A percentile compares a stretch with the other conserved stretches of the same genome.
phyloP scores from a whole-genome alignment of 2,329 filamentous ascomycete genomes.

The Magnaporthiopsis rhizophila region DNA sequence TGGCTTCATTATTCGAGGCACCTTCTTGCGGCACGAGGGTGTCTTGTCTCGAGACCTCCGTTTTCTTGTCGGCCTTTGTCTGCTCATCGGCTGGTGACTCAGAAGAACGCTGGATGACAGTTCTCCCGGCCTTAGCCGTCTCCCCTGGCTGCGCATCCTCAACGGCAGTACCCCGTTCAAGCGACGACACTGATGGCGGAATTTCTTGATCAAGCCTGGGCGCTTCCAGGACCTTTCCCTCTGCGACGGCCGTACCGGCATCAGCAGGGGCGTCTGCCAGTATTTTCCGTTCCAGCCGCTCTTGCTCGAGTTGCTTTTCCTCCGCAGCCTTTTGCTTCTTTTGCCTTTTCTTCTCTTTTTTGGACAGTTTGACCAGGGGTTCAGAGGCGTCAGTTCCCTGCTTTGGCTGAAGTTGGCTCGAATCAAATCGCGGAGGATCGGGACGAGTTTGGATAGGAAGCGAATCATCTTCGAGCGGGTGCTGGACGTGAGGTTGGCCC shows the following conservation, averaged over 20 bases:
- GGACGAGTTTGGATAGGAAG: neutral
- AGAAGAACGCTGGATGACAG: no score
- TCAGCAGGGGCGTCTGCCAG: neutral
- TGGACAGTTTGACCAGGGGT: slow-evolving; percentile 22
- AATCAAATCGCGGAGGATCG: neutral
- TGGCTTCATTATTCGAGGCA: neutral
- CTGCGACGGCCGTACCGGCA: neutral
- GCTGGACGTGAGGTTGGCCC: neutral
- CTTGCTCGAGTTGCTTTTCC: slow-evolving; percentile 24
- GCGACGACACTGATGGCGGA: neutral
- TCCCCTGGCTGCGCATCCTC: no score
- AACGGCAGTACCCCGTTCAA: neutral
- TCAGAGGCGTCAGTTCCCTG: slow-evolving; percentile 12
- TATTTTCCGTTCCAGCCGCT: neutral
- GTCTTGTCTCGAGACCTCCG: neutral
- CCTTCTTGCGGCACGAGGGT: neutral
- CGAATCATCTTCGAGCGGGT: neutral
- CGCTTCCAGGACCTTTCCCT: neutral
- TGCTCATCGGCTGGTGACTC: neutral
- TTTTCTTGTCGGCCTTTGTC: slow-evolving; percentile 6
- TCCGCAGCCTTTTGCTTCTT: slow-evolving; percentile 15
- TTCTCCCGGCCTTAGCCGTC: no score
- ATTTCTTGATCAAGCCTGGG: neutral
- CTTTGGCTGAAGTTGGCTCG: neutral
- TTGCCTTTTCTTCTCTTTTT: slow-evolving; percentile 21